Evolutionary conservation across 306 rosid genomes (phyloP).

Genomic region (Fragaria nilgerrensis): DNA sequence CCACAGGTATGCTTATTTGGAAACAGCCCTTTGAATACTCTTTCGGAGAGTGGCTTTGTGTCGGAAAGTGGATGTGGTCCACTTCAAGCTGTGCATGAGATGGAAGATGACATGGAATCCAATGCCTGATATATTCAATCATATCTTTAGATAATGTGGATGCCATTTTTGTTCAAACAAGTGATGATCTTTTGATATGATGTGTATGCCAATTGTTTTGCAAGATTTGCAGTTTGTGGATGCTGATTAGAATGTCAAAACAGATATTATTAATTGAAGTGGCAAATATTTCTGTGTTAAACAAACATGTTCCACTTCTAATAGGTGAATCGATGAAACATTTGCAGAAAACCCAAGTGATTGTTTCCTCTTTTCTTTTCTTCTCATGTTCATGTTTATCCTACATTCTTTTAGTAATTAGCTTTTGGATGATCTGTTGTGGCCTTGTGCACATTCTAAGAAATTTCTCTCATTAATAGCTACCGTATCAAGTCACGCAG

Average conservation of each 20-base stretch:
- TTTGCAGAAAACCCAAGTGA: neutral
- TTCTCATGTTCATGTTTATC: neutral
- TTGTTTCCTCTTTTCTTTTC: neutral
- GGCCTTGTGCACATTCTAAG: neutral
- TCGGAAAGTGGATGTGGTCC: constrained; percentile 47
- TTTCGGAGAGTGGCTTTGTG: constrained; percentile 35
- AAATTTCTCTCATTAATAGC: neutral
- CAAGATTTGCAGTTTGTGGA: constrained; percentile 26
- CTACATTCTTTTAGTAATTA: neutral
- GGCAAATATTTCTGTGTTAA: constrained; percentile 4
- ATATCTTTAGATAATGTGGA: constrained; percentile 9
- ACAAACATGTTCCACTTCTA: neutral
- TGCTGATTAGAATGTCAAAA: constrained; percentile 26
- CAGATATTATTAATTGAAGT: constrained; percentile 5
- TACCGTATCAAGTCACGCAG: neutral
- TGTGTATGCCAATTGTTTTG: constrained; percentile 23
- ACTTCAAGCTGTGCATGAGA: constrained; percentile 44
- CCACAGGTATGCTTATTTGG: constrained; percentile 52
- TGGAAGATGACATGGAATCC: constrained; percentile 46
- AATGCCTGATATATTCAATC: constrained; percentile 22
- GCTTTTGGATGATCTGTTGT: neutral
- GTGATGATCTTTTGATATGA: constrained; percentile 17
- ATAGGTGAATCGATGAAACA: neutral
- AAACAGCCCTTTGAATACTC: constrained; percentile 37
- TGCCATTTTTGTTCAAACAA: constrained; percentile 22